These are phyloP conservation scores for Micromonas pusilla DNA, from an alignment of 139 green algal species.

Conservation along the genomic window DNA sequence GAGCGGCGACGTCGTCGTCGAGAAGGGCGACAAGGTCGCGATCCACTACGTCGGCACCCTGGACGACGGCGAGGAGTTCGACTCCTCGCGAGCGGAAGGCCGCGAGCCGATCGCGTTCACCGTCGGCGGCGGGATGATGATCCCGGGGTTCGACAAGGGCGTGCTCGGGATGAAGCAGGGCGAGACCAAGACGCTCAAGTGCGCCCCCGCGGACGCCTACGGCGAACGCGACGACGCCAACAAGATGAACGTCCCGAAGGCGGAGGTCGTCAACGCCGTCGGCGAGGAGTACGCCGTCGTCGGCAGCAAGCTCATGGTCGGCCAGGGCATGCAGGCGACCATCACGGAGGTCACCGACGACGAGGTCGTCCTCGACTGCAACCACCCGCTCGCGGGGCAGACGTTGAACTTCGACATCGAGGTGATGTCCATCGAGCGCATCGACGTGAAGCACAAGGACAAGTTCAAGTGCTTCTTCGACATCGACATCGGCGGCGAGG, in stretches of 20 bases:
- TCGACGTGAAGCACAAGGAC: slow-evolving; percentile 33
- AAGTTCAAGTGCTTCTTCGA: slow-evolving; percentile 54
- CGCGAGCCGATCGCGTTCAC: slow-evolving; percentile 33
- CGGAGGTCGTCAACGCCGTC: slow-evolving; percentile 30
- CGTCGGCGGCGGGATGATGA: slow-evolving; percentile 31
- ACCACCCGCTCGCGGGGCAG: slow-evolving; percentile 33
- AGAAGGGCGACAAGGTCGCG: slow-evolving; percentile 27
- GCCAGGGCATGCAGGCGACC: slow-evolving; percentile 28
- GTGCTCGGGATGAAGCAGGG: slow-evolving; percentile 29
- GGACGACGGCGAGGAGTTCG: slow-evolving; percentile 33
- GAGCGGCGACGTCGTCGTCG: neutral
- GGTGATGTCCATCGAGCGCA: slow-evolving; percentile 29
- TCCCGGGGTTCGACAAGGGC: slow-evolving; percentile 35
- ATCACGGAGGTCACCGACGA: slow-evolving; percentile 30
- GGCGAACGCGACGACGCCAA: slow-evolving; percentile 24
- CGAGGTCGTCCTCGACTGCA: slow-evolving; percentile 34
- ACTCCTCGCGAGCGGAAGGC: slow-evolving; percentile 23
- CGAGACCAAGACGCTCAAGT: slow-evolving; percentile 24
- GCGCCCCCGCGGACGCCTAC: slow-evolving; percentile 26
- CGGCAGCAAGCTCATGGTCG: slow-evolving; percentile 33
- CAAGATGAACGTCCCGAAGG: slow-evolving; percentile 29
- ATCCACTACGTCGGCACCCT: slow-evolving; percentile 38
- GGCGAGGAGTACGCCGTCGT: slow-evolving; percentile 27
- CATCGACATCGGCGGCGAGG: slow-evolving; percentile 44
- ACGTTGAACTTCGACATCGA: slow-evolving; percentile 38